These are phyloP conservation scores for Aspergillus sp. DNA, from an alignment of 2,329 filamentous ascomycete species.

Conservation along the genomic window DNA sequence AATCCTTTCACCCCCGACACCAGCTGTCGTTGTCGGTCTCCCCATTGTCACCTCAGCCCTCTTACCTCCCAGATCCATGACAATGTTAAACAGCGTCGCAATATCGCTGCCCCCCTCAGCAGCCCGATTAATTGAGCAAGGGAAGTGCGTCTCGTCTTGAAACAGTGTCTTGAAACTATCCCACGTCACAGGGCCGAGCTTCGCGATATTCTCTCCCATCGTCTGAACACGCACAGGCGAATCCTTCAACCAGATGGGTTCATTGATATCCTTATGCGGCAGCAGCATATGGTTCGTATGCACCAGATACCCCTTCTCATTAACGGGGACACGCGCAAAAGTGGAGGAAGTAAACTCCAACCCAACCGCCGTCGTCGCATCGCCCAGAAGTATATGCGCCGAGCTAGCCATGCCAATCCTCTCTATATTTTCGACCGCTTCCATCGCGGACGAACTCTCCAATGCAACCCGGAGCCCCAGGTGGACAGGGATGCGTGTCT, in stretches of 20 bases:
- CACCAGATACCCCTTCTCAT: not conserved
- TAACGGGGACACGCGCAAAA: not conserved
- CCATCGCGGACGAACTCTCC: conserved; percentile 45
- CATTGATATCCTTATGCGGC: not conserved
- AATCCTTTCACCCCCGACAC: not conserved
- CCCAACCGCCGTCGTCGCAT: conserved; percentile 46
- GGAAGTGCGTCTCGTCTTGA: conserved; percentile 4
- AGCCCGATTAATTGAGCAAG: conserved; percentile 5
- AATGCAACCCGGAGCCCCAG: conserved; percentile 55
- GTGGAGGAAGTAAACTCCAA: conserved; percentile 43
- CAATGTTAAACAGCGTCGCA: conserved; percentile 9
- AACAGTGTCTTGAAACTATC: not conserved
- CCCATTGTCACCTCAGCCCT: conserved; percentile 1
- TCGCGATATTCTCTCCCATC: conserved; percentile 3
- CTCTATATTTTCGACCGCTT: conserved; percentile 47
- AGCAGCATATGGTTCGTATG: conserved; percentile 13
- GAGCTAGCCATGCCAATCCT: conserved; percentile 52
- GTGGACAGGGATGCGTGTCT: conserved; percentile 53
- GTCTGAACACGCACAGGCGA: conserved; percentile 5
- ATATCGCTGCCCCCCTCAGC: not conserved
- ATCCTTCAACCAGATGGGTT: conserved; percentile 8
- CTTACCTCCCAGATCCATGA: not conserved
- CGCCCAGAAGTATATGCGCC: conserved; percentile 56
- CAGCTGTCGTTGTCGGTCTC: not conserved
- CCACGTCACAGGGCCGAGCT: not conserved